Base-by-base conservation (phyloP, 441 rosid species). In the Brassica balearica region DNA sequence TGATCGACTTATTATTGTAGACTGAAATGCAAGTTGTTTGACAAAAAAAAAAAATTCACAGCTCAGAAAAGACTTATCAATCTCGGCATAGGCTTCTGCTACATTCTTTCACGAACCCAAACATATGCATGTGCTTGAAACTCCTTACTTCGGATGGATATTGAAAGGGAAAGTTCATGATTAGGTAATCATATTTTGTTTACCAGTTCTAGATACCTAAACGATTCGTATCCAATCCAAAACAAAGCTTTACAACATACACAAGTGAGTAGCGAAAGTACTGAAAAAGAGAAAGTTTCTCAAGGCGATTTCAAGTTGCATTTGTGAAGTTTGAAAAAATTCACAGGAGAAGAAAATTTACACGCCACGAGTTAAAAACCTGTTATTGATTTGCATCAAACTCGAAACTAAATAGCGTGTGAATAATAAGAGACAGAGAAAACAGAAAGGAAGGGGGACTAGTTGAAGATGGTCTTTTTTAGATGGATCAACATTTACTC, bases 391-490 rank as follows among this genome's bases (percentile, higher is more conserved):
- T 62, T 72, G 68, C 59, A 62, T 8, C 46, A 1, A 71, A 25
- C 36, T 51, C 27, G 41, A 69, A 62, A 8, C 23, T n/a, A 73
- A 32, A 38, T 17, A 76, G 61, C 17, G n/a, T 68, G 38, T 55
- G 22, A 17, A 55, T 14, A 22, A 73, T 68, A 68, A 60, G 64
- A 10, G 70, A 27, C 11, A 68, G 29, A 29, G 64, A 9, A 6
- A 3, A 53, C 27, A 1, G 12, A 59, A 79, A 56, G 12, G 56
- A 51, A 7, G 61, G 25, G 9, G 8, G 59, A 19, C 22, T 17
- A 22, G 4, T 17, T 34, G 14, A 71, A 65, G 73, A 23, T 55
- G 65, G 9, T 59, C n/a, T 4, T n/a, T 22, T 23, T 32, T 1
- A 11, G 29, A 27, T 56, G 70, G 46, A 68, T 73, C 60, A 36